Conservation (phyloP, 129 eudicot genomes). For the Mikania micrantha region DNA sequence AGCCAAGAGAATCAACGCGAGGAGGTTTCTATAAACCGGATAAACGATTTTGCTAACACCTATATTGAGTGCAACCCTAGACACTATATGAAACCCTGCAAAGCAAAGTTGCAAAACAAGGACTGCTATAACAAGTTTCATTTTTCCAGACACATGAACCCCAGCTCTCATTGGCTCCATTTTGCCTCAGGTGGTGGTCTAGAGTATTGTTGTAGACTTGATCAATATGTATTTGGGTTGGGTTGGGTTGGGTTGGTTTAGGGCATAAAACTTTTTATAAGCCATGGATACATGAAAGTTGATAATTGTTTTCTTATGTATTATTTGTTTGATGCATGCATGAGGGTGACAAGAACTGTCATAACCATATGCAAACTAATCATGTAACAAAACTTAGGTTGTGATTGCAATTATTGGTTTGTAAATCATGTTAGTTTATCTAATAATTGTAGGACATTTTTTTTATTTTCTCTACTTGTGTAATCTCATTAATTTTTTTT, state of each 20-base stretch:
- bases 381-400: conserved; percentile 28
- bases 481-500: no score
- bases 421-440: conserved; percentile 17
- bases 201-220: no score
- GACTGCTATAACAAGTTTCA: conserved; percentile 63
- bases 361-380: conserved; percentile 47
- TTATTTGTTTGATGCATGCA: conserved; percentile 41
- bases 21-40: conserved; percentile 70
- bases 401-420: conserved; percentile 24
- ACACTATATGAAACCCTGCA: conserved; percentile 88
- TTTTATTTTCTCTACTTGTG: not conserved
- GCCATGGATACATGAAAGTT: conserved; percentile 12
- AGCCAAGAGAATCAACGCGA: conserved; percentile 56
- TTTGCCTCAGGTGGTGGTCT: no score
- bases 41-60: conserved; percentile 82
- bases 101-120: conserved; percentile 69
- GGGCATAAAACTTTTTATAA: conserved; percentile 17
- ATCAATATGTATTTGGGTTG: not conserved
- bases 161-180: conserved; percentile 26
- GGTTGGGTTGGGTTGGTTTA: not conserved
- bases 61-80: conserved; percentile 79
- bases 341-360: conserved; percentile 36
- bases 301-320: conserved; percentile 19
- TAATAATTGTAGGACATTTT: not conserved
- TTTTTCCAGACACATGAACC: conserved; percentile 29